These are phyloP conservation scores for Phyllosticta capitalensis DNA, from an alignment of 2,329 filamentous ascomycete genomes.

Conservation along the genomic window DNA sequence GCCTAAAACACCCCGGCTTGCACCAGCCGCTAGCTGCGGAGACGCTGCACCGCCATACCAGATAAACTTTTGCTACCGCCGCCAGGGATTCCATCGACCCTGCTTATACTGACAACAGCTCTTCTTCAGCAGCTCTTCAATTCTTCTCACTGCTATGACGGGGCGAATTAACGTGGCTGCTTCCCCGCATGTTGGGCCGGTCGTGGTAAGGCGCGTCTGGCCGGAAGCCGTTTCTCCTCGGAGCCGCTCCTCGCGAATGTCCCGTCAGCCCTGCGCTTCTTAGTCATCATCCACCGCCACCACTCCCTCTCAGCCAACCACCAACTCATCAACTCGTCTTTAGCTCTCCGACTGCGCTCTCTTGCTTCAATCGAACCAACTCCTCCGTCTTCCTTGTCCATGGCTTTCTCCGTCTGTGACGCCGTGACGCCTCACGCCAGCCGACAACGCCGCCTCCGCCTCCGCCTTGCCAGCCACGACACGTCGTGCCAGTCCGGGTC, in stretches of 20 bases:
- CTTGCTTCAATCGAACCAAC: background rate
- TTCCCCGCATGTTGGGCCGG: background rate
- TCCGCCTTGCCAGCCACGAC: background rate
- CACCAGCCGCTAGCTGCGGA: too few species aligned
- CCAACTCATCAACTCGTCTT: background rate
- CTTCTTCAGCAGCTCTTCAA: background rate
- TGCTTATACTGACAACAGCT: background rate
- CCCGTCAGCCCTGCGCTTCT: background rate
- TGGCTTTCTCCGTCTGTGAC: conserved; percentile 7
- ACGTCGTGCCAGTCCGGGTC: conserved; percentile 9
- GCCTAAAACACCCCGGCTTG: too few species aligned
- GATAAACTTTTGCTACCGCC: background rate
- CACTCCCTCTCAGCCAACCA: background rate
- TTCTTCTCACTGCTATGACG: too few species aligned
- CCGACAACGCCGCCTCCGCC: conserved; percentile 1
- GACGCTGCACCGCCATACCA: background rate
- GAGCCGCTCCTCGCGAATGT: background rate
- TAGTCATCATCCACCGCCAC: too few species aligned
- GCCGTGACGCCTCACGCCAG: background rate
- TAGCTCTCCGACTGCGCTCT: background rate
- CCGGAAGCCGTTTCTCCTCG: conserved; percentile 9
- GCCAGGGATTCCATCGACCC: background rate
- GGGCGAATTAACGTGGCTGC: too few species aligned
- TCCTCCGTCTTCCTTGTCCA: background rate
- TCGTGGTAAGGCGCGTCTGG: background rate